Evolutionary conservation across 2,329 filamentous ascomycete genomes (phyloP).

Genomic region (Cyphellophora europaea): DNA sequence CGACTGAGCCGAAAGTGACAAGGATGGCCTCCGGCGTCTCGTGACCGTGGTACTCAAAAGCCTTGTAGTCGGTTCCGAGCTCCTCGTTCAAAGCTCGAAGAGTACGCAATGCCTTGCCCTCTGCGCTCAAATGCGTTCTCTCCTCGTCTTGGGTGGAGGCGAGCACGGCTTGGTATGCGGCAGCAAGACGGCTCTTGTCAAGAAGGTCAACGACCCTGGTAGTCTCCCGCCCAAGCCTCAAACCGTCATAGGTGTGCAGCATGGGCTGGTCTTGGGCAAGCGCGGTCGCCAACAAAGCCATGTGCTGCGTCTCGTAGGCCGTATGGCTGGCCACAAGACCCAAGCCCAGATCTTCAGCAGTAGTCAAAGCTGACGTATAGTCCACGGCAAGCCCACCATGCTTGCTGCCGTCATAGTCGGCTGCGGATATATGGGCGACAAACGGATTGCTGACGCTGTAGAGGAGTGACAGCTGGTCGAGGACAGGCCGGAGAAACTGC

Average conservation of each 20-base stretch:
- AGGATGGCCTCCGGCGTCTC: slow-evolving; percentile 69
- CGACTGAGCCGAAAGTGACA: slow-evolving; percentile 85
- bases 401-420: slow-evolving; percentile 65
- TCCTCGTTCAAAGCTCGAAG: slow-evolving; percentile 75
- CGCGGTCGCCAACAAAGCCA: slow-evolving; percentile 79
- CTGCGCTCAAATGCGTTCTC: slow-evolving; percentile 60
- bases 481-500: slow-evolving; percentile 65
- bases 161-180: slow-evolving; percentile 58
- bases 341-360: slow-evolving; percentile 83
- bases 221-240: slow-evolving; percentile 73
- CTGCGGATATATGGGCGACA: slow-evolving; percentile 82
- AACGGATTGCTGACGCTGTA: slow-evolving; percentile 90
- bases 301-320: slow-evolving; percentile 88
- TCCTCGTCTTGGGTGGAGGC: slow-evolving; percentile 53
- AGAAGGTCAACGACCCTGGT: slow-evolving; percentile 74
- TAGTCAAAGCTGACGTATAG: slow-evolving; percentile 68
- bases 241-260: slow-evolving; percentile 80
- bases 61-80: slow-evolving; percentile 83
- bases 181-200: slow-evolving; percentile 59
- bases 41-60: slow-evolving; percentile 92
- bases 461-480: slow-evolving; percentile 85
- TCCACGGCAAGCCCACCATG: slow-evolving; percentile 70
- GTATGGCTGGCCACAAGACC: slow-evolving; percentile 78
- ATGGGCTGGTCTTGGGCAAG: slow-evolving; percentile 71
- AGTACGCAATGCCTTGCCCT: slow-evolving; percentile 62